Conservation (phyloP, 441 rosid genomes). For the Omphalea diandra region DNA sequence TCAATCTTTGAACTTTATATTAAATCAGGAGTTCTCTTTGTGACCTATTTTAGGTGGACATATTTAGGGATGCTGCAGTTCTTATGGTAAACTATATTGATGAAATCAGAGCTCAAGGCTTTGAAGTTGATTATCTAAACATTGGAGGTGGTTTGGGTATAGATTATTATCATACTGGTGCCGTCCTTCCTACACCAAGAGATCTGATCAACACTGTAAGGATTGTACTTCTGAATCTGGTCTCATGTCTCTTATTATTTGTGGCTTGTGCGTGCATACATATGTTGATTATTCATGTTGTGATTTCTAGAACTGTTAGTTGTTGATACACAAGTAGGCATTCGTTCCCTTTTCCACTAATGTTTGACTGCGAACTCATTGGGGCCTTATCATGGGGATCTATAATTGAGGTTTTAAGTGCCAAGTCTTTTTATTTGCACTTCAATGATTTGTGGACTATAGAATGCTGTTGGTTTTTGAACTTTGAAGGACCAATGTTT, state of each 20-base stretch:
- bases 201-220: slow-evolving; percentile 94
- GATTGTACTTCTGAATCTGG: slow-evolving; percentile 13
- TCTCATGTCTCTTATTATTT: background rate
- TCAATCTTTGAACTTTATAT: background rate
- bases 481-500: background rate
- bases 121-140: slow-evolving; percentile 82
- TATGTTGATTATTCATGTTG: background rate
- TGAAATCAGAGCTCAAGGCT: slow-evolving; percentile 83
- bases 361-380: slow-evolving; percentile 3
- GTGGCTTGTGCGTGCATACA: slow-evolving; percentile 7
- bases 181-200: slow-evolving; percentile 88
- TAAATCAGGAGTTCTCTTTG: background rate
- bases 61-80: slow-evolving; percentile 92
- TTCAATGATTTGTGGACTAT: background rate
- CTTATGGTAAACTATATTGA: slow-evolving; percentile 94
- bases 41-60: slow-evolving; percentile 70
- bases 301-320: background rate
- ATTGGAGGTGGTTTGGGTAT: slow-evolving; percentile 99
- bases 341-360: background rate
- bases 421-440: background rate
- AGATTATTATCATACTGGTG: slow-evolving; percentile 85
- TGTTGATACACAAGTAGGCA: background rate
- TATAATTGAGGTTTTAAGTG: background rate
- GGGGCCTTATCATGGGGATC: background rate
- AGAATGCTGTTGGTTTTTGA: background rate